Evolutionary conservation across 139 green algal species (phyloP).

Genomic region (Volvox reticuliferus): DNA sequence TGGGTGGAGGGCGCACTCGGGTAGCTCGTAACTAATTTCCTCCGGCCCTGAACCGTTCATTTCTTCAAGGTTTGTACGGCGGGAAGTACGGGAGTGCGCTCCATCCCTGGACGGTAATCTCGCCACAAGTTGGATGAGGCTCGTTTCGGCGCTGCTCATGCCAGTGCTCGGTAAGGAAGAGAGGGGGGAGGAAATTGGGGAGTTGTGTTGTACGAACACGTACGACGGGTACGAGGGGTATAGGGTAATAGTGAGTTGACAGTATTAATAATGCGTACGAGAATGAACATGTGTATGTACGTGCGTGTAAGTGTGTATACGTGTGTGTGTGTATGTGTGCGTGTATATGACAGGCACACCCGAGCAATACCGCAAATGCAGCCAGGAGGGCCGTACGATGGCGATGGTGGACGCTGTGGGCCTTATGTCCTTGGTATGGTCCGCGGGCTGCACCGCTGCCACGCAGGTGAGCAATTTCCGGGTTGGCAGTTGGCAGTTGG

Average conservation of each 20-base stretch:
- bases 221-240: no score
- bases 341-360: conserved; percentile 19
- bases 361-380: conserved; percentile 40
- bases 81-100: conserved; percentile 75
- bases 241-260: no score
- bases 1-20: no score
- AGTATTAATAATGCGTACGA: no score
- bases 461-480: conserved; percentile 12
- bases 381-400: not conserved
- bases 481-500: no score
- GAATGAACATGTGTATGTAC: no score
- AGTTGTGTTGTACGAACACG: no score
- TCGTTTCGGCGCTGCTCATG: conserved; percentile 28
- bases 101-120: conserved; percentile 55
- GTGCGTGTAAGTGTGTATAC: not conserved
- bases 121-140: conserved; percentile 43
- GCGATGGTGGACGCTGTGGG: conserved; percentile 62
- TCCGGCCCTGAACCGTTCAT: not conserved
- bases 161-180: conserved; percentile 38
- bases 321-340: not conserved
- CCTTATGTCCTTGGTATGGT: conserved; percentile 73
- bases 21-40: not conserved
- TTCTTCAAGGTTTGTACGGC: conserved; percentile 65
- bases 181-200: no score
- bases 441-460: conserved; percentile 55